Evolutionary conservation across 371 early-diverging fungal genomes (phyloP).

Genomic region (Syncephalastrum monosporum): DNA sequence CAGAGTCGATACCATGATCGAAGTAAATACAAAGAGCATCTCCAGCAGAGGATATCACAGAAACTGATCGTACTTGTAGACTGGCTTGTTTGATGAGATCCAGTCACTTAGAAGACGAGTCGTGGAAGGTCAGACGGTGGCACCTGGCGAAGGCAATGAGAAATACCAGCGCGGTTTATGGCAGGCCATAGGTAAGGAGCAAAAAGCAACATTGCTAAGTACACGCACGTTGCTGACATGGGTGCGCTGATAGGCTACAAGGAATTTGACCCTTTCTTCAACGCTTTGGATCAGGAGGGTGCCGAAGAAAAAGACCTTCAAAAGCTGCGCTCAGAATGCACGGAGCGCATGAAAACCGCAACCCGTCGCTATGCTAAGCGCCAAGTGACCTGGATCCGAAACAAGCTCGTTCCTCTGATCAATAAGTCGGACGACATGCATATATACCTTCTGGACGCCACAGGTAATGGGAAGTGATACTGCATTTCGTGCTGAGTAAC

Average conservation of each 20-base stretch:
- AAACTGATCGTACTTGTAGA: slow-evolving; percentile 19
- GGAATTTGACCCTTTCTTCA: slow-evolving; percentile 77
- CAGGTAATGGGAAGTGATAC: slow-evolving; percentile 44
- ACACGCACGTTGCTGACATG: neutral
- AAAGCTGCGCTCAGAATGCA: slow-evolving; percentile 48
- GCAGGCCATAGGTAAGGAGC: slow-evolving; percentile 75
- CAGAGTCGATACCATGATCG: slow-evolving; percentile 87
- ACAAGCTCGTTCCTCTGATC: slow-evolving; percentile 70
- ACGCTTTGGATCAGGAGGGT: slow-evolving; percentile 37
- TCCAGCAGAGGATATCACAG: too few species aligned
- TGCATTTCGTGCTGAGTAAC: neutral
- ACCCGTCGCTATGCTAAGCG: slow-evolving; percentile 88
- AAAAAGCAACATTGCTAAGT: neutral
- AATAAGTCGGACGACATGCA: slow-evolving; percentile 33
- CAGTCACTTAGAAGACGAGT: slow-evolving; percentile 59
- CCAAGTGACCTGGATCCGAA: slow-evolving; percentile 89
- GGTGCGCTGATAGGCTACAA: slow-evolving; percentile 63
- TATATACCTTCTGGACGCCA: slow-evolving; percentile 79
- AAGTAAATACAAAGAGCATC: slow-evolving; percentile 29
- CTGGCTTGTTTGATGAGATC: slow-evolving; percentile 84
- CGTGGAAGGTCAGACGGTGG: slow-evolving; percentile 39
- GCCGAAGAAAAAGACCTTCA: slow-evolving; percentile 31
- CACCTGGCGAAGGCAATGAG: slow-evolving; percentile 45
- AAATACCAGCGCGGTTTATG: slow-evolving; percentile 76
- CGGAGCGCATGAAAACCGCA: slow-evolving; percentile 82